Evolutionary conservation across 108 stramenopile species (phyloP).

Genomic region (Cylindrotheca closterium): DNA sequence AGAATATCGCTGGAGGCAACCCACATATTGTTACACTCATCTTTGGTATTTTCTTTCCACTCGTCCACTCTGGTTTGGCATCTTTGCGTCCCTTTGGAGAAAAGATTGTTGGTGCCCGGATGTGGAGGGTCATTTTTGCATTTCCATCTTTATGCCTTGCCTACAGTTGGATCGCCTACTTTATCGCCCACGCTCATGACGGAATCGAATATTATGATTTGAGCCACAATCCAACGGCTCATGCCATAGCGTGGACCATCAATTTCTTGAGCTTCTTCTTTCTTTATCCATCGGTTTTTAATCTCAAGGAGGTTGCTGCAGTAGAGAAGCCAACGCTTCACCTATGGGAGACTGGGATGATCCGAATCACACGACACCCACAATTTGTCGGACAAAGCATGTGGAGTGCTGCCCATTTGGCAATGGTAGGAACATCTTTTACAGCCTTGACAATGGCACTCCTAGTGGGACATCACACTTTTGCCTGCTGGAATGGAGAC

Average conservation of each 20-base stretch:
- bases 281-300: conserved; percentile 94
- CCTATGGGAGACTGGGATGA: conserved; percentile 95
- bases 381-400: conserved; percentile 90
- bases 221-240: conserved; percentile 47
- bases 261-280: conserved; percentile 90
- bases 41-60: conserved; percentile 82
- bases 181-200: conserved; percentile 93
- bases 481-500: conserved; percentile 95
- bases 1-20: conserved; percentile 35
- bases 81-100: conserved; percentile 88
- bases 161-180: conserved; percentile 91
- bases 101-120: conserved; percentile 85
- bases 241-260: conserved; percentile 57
- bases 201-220: conserved; percentile 89
- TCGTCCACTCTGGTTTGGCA: conserved; percentile 94
- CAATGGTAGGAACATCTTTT: conserved; percentile 89
- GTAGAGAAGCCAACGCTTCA: conserved; percentile 81
- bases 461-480: conserved; percentile 89
- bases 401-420: conserved; percentile 92
- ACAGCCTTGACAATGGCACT: conserved; percentile 74
- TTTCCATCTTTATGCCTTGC: conserved; percentile 85
- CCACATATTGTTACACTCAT: conserved; percentile 56
- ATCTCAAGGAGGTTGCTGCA: conserved; percentile 92
- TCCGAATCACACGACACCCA: conserved; percentile 95
- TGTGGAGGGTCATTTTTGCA: conserved; percentile 94